These are phyloP conservation scores for Bondarzewia mesenterica DNA, from an alignment of 1,284 basidiomycete genomes.

Conservation along the genomic window DNA sequence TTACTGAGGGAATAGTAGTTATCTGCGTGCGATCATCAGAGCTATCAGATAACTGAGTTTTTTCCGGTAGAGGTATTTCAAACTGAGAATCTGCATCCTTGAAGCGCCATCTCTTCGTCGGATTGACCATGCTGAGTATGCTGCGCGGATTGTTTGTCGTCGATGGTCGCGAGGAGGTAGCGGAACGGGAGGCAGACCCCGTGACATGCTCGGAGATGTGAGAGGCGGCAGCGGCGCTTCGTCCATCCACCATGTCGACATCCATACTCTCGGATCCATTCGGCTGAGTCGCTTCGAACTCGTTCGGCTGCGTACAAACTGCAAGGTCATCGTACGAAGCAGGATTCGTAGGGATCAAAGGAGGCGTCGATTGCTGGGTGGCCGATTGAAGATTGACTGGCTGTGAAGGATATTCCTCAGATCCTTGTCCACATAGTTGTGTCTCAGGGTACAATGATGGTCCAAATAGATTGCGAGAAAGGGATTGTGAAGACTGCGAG, in stretches of 20 bases:
- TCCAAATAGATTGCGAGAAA: background rate
- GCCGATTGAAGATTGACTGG: background rate
- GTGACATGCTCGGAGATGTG: too few relatives aligned
- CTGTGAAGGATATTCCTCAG: background rate
- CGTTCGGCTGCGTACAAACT: constrained; percentile 7
- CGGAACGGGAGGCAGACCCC: too few relatives aligned
- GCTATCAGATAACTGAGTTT: background rate
- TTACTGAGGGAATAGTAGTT: background rate
- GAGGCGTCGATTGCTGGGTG: constrained; percentile 1
- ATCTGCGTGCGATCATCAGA: background rate
- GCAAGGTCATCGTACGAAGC: background rate
- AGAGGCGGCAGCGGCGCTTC: too few relatives aligned
- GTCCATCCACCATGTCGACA: too few relatives aligned
- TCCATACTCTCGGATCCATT: background rate
- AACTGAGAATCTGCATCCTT: background rate
- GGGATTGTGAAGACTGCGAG: constrained; percentile 11
- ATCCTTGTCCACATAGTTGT: background rate
- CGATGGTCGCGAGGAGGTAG: background rate
- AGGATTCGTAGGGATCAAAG: background rate
- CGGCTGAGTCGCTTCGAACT: constrained; percentile 15
- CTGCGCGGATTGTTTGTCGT: constrained; percentile 3
- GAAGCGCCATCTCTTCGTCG: background rate
- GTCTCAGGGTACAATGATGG: background rate
- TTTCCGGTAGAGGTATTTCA: background rate
- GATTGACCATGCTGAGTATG: constrained; percentile 2